Conservation (phyloP, 78 protist species). For the Monocercomonoides exilis region DNA sequence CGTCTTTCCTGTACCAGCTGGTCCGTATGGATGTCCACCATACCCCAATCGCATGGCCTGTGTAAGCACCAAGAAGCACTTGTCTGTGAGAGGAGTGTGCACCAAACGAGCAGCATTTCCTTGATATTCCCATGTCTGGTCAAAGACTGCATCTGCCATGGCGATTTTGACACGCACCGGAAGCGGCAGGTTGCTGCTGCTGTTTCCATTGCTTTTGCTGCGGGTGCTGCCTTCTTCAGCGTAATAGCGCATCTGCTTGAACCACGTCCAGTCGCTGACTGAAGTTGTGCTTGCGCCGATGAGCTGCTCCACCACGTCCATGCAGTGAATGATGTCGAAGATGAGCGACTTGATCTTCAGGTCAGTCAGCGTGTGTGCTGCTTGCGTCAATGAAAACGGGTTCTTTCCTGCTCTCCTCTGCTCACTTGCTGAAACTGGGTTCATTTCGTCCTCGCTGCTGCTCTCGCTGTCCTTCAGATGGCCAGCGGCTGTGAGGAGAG, state of each 20-base stretch:
- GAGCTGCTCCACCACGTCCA: conserved; percentile 63
- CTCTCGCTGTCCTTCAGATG: not conserved
- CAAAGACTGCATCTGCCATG: conserved; percentile 44
- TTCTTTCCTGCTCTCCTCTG: not conserved
- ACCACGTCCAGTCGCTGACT: conserved; percentile 13
- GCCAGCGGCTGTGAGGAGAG: not conserved
- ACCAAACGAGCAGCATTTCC: conserved; percentile 78
- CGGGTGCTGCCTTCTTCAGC: not conserved
- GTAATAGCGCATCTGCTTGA: conserved; percentile 32
- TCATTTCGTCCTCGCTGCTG: not conserved
- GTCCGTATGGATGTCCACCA: conserved; percentile 87
- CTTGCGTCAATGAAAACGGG: not conserved
- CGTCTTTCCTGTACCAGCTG: conserved; percentile 87
- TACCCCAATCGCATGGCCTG: conserved; percentile 72
- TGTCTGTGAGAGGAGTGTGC: conserved; percentile 83
- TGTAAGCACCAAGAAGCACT: conserved; percentile 76
- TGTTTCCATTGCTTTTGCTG: conserved; percentile 50
- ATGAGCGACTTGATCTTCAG: conserved; percentile 58
- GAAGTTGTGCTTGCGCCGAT: not conserved
- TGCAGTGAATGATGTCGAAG: conserved; percentile 71
- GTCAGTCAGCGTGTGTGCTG: conserved; percentile 19
- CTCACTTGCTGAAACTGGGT: not conserved
- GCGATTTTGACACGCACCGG: conserved; percentile 25
- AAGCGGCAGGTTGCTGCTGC: not conserved
- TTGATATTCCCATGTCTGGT: conserved; percentile 78